Percentiles rank a stretch among this genome's conserved stretches.
phyloP scores from a whole-genome alignment of 441 rosid species.

The Pelargonium cotyledonis region DNA sequence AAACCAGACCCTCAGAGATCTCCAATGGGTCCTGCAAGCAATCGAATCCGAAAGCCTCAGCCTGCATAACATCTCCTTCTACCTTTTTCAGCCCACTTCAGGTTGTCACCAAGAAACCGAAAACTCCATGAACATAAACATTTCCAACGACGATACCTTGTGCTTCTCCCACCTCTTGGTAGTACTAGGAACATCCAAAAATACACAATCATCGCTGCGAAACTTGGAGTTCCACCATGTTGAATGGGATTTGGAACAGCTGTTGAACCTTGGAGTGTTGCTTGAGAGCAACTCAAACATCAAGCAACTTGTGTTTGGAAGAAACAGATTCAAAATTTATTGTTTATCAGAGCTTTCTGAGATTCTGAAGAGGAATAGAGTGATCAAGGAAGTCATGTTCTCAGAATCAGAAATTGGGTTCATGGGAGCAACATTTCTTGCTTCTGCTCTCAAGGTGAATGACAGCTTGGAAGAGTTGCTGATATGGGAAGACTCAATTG shows the following conservation, averaged over 20 bases:
- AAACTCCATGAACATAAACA: conserved; percentile 52
- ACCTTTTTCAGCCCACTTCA: conserved; percentile 45
- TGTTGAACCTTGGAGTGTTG: conserved; percentile 47
- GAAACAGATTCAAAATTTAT: conserved; percentile 46
- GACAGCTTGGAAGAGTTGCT: conserved; percentile 77
- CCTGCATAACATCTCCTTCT: conserved; percentile 58
- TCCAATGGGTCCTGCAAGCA: conserved; percentile 61
- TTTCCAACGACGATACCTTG: conserved; percentile 35
- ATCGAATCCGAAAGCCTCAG: conserved; percentile 45
- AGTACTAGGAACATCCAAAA: conserved; percentile 40
- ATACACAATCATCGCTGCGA: conserved; percentile 37
- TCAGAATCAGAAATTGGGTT: conserved; percentile 50
- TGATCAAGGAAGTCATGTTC: conserved; percentile 55
- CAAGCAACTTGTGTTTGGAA: conserved; percentile 52
- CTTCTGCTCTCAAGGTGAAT: conserved; percentile 57
- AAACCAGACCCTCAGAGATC: conserved; percentile 44
- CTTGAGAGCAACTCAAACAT: conserved; percentile 49
- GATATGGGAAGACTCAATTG: conserved; percentile 91
- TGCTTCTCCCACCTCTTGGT: conserved; percentile 48
- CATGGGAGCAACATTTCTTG: conserved; percentile 58
- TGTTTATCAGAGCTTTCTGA: conserved; percentile 55
- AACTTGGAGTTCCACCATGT: conserved; percentile 61
- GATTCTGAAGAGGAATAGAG: conserved; percentile 45
- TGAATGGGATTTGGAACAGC: conserved; percentile 52
- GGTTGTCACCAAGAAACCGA: conserved; percentile 62